Evolutionary conservation across 257 asterid genomes (phyloP), one percentile per base, ranked within the genome.

Genomic region (Anisodus acutangulus): DNA sequence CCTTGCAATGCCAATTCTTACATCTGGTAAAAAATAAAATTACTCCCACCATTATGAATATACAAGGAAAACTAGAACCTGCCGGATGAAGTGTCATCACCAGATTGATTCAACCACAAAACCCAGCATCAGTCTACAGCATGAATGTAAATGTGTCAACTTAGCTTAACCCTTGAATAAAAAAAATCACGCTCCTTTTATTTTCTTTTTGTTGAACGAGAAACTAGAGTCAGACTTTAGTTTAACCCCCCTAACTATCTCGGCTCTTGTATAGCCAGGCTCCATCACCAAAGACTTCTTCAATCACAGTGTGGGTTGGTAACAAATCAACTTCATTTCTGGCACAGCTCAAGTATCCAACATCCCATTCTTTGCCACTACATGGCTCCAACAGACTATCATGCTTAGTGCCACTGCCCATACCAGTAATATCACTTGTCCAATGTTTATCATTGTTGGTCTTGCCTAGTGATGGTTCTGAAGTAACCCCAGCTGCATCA

Each of bases 281-380:
- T 64, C 87, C 90, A n/a, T 86, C 85, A 69, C 92, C 88, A 60
- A 91, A 91, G 59, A 89, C 88, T 85, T 91, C 92, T 72, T 91
- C 94, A 64, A 89, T 89, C 88, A 91, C 82, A 69, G 84, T 85
- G 85, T 86, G 79, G 2, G 92, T 89, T 22, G 92, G 87, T 55
- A 89, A 78, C 81, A 88, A 88, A 67, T 88, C 94, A 13, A 76
- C 82, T 84, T 87, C 88, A 55, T 84, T 85, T 66, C 83, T 83
- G 5, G 89, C 84, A 59, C 80, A 81, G 70, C 83, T 64, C 76
- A 82, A 35, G 86, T 80, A 87, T 57, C 88, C 88, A 78, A 41
- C 69, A 35, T 88, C 88, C 91, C 93, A 91, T 76, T 86, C 90
- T 83, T 82, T 85, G n/a, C 86, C 79, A 63, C 51, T 81, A 79